Percentiles rank a stretch among this genome's conserved stretches.
phyloP scores from a whole-genome alignment of 164 flowering plant species.

The Vitis rupestris region DNA sequence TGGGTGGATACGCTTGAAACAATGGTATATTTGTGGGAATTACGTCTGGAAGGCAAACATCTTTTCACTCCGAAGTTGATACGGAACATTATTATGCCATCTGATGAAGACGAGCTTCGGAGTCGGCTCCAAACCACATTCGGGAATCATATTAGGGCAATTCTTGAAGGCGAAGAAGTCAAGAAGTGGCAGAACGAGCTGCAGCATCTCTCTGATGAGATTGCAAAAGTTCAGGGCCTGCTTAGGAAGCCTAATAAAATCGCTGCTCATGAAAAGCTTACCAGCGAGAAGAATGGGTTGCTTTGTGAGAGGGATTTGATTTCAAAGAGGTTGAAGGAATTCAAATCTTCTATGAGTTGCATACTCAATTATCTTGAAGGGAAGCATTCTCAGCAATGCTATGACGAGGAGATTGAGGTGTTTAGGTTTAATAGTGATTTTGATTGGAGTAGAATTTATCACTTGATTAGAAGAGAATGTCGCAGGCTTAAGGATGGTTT shows the following conservation, averaged over 20 bases:
- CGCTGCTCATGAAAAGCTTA: constrained; percentile 4
- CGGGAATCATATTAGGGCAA: constrained; percentile 12
- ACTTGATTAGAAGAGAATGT: constrained; percentile 56
- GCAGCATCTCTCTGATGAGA: constrained; percentile 26
- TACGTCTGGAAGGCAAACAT: constrained; percentile 41
- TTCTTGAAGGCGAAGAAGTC: constrained; percentile 38
- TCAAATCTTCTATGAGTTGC: constrained; percentile 53
- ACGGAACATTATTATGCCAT: constrained; percentile 25
- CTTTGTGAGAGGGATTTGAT: constrained; percentile 39
- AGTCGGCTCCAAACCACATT: constrained; percentile 44
- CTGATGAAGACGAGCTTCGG: constrained; percentile 52
- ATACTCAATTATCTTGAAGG: constrained; percentile 38
- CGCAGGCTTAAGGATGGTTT: constrained; percentile 66
- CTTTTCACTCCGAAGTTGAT: constrained; percentile 30
- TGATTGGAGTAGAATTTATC: constrained; percentile 52
- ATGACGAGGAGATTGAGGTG: constrained; percentile 12
- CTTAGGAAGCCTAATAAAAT: constrained; percentile 6
- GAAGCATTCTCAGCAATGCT: neutral
- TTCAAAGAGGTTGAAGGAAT: constrained; percentile 53
- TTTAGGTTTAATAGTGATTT: constrained; percentile 29
- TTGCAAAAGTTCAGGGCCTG: constrained; percentile 8
- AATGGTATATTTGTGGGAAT: constrained; percentile 52
- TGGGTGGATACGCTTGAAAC: constrained; percentile 51
- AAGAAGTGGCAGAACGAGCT: constrained; percentile 34
- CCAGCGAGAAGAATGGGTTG: constrained; percentile 30